Conservation (phyloP, 441 rosid species). For the Corymbia citriodora region DNA sequence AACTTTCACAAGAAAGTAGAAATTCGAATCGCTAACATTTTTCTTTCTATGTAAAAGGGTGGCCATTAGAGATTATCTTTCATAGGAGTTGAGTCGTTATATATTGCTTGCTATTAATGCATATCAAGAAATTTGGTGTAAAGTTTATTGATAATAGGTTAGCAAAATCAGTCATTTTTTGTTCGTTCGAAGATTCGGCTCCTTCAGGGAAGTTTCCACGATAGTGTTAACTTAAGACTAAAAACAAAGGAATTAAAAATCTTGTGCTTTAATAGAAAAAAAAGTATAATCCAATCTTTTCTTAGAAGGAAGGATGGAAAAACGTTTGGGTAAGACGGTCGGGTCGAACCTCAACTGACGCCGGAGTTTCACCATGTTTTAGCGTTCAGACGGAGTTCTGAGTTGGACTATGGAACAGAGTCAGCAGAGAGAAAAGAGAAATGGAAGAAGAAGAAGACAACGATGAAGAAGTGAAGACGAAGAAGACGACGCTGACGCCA, state of each 20-base stretch:
- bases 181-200: background rate
- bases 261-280: background rate
- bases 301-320: background rate
- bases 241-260: background rate
- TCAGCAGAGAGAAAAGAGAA: background rate
- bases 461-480: background rate
- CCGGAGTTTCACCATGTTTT: background rate
- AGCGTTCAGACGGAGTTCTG: accelerated
- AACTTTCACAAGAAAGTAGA: no score
- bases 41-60: no score
- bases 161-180: background rate
- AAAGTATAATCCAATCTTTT: background rate
- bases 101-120: background rate
- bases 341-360: background rate
- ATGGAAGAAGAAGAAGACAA: background rate
- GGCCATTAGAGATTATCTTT: background rate
- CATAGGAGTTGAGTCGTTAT: background rate
- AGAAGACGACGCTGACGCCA: conserved; percentile 16
- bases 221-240: background rate
- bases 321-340: background rate
- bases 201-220: no score
- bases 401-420: background rate
- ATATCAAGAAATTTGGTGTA: background rate
- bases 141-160: background rate
- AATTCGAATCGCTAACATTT: no score